Percentiles rank a stretch among this genome's conserved stretches.
Evolutionary conservation across 169 alveolate genomes (phyloP).

Genomic region (Plasmodium knowlesi): DNA sequence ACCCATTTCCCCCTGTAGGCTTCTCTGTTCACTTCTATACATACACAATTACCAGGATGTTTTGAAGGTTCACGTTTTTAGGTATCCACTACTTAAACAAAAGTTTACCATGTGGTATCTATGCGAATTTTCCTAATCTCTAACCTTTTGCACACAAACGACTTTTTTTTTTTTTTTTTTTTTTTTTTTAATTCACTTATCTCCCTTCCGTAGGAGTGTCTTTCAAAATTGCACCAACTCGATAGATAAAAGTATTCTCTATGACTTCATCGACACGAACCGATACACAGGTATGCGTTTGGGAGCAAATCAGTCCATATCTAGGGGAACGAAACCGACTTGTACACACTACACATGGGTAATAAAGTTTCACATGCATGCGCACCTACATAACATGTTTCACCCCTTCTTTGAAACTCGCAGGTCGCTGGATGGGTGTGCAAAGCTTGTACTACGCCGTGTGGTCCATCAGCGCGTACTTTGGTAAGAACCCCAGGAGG

Average conservation of each 20-base stretch:
- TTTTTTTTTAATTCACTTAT: background rate
- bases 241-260: slow-evolving; percentile 60
- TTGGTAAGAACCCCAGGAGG: slow-evolving; percentile 13
- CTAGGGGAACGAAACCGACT: background rate
- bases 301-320: background rate
- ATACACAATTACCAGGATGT: slow-evolving; percentile 65
- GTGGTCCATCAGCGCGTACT: slow-evolving; percentile 71
- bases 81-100: background rate
- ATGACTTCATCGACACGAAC: slow-evolving; percentile 59
- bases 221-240: slow-evolving; percentile 68
- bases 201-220: slow-evolving; percentile 29
- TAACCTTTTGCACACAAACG: background rate
- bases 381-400: background rate
- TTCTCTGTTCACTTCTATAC: slow-evolving; percentile 27
- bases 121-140: background rate
- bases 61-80: slow-evolving; percentile 52
- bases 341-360: background rate
- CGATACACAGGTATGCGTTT: slow-evolving; percentile 38
- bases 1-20: slow-evolving; percentile 1
- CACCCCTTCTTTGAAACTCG: background rate
- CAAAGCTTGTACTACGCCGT: slow-evolving; percentile 67
- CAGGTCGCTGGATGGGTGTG: slow-evolving; percentile 73
- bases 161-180: background rate
- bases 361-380: background rate
- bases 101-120: background rate